A percentile compares a stretch with the other conserved stretches of the same genome.
These are phyloP conservation scores for Chenopodium album DNA, from an alignment of 148 eudicot genomes.

Conservation along the genomic window DNA sequence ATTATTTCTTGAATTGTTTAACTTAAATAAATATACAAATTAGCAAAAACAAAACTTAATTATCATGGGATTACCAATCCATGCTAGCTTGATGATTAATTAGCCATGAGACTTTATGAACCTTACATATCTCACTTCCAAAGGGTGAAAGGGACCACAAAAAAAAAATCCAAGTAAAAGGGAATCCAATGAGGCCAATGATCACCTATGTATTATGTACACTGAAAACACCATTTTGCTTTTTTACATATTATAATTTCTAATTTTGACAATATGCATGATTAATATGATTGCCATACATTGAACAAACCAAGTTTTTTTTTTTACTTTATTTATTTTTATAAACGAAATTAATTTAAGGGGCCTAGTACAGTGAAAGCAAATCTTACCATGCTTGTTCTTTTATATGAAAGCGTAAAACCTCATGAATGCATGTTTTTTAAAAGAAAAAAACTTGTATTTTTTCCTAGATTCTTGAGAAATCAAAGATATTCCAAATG, in stretches of 20 bases:
- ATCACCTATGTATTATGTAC: conserved; percentile 8
- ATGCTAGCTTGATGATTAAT: neutral
- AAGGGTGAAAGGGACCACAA: conserved; percentile 19
- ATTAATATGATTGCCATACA: conserved; percentile 27
- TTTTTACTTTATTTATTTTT: too few species aligned
- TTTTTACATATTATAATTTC: conserved; percentile 27
- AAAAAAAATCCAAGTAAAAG: conserved; percentile 16
- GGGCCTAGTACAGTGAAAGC: neutral
- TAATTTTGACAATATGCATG: conserved; percentile 29
- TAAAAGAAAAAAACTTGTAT: neutral
- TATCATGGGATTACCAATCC: neutral
- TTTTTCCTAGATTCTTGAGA: conserved; percentile 9
- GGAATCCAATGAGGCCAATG: conserved; percentile 33
- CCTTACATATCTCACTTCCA: neutral
- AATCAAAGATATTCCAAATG: conserved; percentile 12
- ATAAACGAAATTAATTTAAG: too few species aligned
- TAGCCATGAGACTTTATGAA: conserved; percentile 3
- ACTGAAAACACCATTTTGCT: conserved; percentile 18
- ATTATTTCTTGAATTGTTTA: neutral
- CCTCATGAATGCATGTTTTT: conserved; percentile 11
- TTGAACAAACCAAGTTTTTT: conserved; percentile 12
- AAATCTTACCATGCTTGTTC: neutral
- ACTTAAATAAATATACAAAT: neutral
- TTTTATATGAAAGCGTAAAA: neutral
- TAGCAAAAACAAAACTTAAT: neutral